Evolutionary conservation across 306 rosid species (phyloP), one percentile per base, ranked within the genome.

Genomic region (Acacia acuminata): DNA sequence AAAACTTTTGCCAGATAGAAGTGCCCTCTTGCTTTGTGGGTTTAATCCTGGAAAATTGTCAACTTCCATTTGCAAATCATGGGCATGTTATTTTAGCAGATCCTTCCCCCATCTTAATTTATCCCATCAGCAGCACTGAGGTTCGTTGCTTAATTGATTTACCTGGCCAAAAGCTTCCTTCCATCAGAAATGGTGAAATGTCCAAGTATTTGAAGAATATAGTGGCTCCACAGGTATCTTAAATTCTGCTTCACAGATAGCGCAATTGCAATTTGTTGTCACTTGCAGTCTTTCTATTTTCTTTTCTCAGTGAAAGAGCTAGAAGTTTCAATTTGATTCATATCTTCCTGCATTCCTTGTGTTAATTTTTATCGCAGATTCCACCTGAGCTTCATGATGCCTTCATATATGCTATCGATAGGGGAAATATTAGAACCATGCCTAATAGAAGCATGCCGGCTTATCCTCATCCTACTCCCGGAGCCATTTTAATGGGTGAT

Each of bases 401-500:
- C 64, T 91, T 91, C 71, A 0, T 89, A 67, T 34, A 89, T 15
- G 87, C 93, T 16, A 65, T 89, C 56, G 77, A 88, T 73, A 76
- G 51, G 66, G 92, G 87, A 82, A 85, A 88, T 79, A 89, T 89
- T 25, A 86, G 88, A 86, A 85, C 75, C 53, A 88, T 89, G 89
- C 93, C 90, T 38, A 89, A 91, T 64, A 67, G 81, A 82, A 81
- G 83, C 82, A 89, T 89, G 90, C 87, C 87, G 30, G 90, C 92
- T 7, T 75, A 71, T 69, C 92, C 93, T 7, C 84, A 17, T 63
- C 88, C 87, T 43, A 85, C 88, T 34, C 90, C 89, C 1, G 92
- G 96, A 82, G 96, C 96, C 7, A 82, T 91, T 30, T 77, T 91
- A 71, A 47, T 91, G 80, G 96, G 96, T 0, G 95, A 91, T 75